These are phyloP conservation scores for Garcileccinum viscosum DNA, from an alignment of 1,284 basidiomycete genomes.

Conservation along the genomic window DNA sequence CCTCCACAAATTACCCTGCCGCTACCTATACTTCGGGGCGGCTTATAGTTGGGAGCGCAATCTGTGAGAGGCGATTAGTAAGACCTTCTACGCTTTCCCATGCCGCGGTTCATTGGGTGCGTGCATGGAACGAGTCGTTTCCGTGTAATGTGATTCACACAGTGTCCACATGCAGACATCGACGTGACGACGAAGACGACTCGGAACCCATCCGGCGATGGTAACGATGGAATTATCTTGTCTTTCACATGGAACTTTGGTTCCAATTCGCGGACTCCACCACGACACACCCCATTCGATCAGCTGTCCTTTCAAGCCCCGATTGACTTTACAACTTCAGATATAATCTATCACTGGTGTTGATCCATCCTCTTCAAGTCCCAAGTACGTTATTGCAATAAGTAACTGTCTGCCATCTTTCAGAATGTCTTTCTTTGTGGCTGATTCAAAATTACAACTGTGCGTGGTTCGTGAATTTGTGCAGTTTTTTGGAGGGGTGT, in stretches of 20 bases:
- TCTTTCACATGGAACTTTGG: not conserved
- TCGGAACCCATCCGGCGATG: not conserved
- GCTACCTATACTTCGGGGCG: not conserved
- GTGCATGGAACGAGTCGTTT: not conserved
- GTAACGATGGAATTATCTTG: not conserved
- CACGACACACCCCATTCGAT: not conserved
- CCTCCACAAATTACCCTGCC: not conserved
- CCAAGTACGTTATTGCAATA: not conserved
- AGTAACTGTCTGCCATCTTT: not conserved
- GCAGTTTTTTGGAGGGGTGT: not conserved
- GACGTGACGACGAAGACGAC: not conserved
- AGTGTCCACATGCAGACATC: not conserved
- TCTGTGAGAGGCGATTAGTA: not conserved
- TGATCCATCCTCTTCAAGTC: not conserved
- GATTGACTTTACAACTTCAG: not conserved
- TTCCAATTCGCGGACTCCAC: not conserved
- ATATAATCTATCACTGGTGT: not conserved
- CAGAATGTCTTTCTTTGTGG: not conserved
- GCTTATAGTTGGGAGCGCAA: not conserved
- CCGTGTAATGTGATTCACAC: not conserved
- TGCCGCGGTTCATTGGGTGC: not conserved
- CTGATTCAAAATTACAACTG: not conserved
- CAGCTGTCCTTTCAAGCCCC: not conserved
- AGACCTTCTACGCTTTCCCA: not conserved
- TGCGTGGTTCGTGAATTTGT: not conserved